Evolutionary conservation across 2,329 filamentous ascomycete genomes (phyloP), one percentile per base, ranked within the genome.

Genomic region (Akanthomyces lecanii): DNA sequence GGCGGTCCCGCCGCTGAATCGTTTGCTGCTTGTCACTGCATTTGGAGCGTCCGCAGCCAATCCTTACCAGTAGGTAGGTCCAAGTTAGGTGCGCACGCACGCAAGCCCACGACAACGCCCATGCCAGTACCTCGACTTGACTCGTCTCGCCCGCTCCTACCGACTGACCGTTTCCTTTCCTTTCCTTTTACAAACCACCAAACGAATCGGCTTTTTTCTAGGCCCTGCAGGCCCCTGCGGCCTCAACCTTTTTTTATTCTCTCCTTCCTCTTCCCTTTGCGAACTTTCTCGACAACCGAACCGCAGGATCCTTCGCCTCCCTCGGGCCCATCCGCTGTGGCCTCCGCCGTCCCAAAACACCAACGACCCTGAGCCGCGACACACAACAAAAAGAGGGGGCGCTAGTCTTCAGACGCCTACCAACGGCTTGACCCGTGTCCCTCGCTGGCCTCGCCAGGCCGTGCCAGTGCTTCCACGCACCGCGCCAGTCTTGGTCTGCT

Each of bases 181-280:
- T 40, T 51, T 56, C 28, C 38, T 30, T 28, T 8, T 47, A 3
- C 44, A 48, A 42, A 45, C 38, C 47, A 42, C 47, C 58, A 42
- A 48, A 40, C 33, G 51, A 30, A 45, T 48, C 47, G 61, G 45
- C 30, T 64, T 53, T 54, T 55, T 50, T 57, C 54, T 28, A 7
- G 50, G n/a, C 63, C 47, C 63, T 64, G 42, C 62, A 61, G 62
- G 38, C 56, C 65, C 63, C 62, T 62, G 58, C 42, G 58, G 50
- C 50, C 64, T 65, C 60, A 38, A 36, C 33, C 25, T 60, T 51
- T 48, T 62, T n/a, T n/a, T 21, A 1, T 47, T 64, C 64, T 57
- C 40, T 45, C 36, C 51, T 56, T 40, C 45, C 21, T 50, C 42
- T 14, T 30, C 16, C 25, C 44, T 10, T 18, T 38, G n/a, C 53